Percentiles rank a stretch among this genome's conserved stretches.
These are phyloP conservation scores for Geranium brycei DNA, from an alignment of 345 rosid genomes.

Conservation along the genomic window DNA sequence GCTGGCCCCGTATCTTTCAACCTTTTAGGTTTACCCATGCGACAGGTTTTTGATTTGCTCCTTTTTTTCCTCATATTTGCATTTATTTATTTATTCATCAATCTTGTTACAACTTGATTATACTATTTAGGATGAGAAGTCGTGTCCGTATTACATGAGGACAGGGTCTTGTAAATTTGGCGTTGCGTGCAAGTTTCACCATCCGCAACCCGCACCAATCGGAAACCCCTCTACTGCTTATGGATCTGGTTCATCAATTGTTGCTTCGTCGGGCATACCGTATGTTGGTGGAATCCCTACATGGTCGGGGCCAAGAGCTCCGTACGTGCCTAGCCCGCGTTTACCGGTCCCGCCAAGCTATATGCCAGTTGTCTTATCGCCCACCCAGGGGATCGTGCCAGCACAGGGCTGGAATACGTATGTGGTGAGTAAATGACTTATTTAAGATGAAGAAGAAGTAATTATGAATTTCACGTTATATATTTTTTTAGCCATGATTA, in stretches of 20 bases:
- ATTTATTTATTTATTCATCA: not conserved
- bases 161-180: constrained; percentile 45
- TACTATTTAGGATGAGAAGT: constrained; percentile 45
- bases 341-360: constrained; percentile 40
- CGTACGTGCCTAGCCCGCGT: constrained; percentile 32
- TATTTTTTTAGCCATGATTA: no score
- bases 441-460: not conserved
- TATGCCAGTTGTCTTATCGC: constrained; percentile 47
- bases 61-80: not conserved
- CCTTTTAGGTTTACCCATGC: constrained; percentile 59
- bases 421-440: constrained; percentile 32
- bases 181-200: constrained; percentile 39
- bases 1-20: constrained; percentile 68
- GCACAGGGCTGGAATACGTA: constrained; percentile 58
- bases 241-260: constrained; percentile 29
- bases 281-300: constrained; percentile 42
- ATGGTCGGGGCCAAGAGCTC: constrained; percentile 42
- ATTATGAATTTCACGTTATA: no score
- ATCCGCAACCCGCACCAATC: constrained; percentile 51
- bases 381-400: constrained; percentile 42
- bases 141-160: constrained; percentile 69
- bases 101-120: not conserved
- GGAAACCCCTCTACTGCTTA: constrained; percentile 25
- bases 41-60: constrained; percentile 34
- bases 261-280: constrained; percentile 40